A percentile compares a stretch with the other conserved stretches of the same genome.
Conservation (phyloP, 2,329 filamentous ascomycete genomes). For the Parafenestella ontariensis region DNA sequence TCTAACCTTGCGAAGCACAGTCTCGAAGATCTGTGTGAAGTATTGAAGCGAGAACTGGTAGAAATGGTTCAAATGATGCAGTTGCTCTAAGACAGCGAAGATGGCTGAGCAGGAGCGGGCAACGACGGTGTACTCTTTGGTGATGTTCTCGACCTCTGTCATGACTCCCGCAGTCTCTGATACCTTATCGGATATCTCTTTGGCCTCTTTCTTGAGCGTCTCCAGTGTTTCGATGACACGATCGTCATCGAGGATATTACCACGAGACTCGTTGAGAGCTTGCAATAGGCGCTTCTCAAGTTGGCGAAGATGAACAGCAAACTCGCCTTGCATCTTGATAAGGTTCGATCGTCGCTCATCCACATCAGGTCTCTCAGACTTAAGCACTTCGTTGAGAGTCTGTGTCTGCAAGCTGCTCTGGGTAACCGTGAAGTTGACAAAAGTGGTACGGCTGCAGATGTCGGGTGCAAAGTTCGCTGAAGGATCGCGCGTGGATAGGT, state of each 20-base stretch:
- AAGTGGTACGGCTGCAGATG: conserved; percentile 96
- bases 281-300: conserved; percentile 93
- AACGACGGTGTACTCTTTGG: conserved; percentile 90
- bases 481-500: conserved; percentile 92
- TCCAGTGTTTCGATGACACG: conserved; percentile 98
- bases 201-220: conserved; percentile 96
- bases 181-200: conserved; percentile 95
- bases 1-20: conserved; percentile 82
- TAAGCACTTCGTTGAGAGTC: conserved; percentile 95
- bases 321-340: conserved; percentile 98
- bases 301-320: conserved; percentile 96
- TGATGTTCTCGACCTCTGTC: conserved; percentile 96
- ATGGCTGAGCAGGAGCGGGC: conserved; percentile 95
- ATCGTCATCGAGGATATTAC: conserved; percentile 98
- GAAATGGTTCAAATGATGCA: conserved; percentile 98
- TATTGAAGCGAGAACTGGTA: conserved; percentile 99
- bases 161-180: conserved; percentile 96
- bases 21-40: conserved; percentile 96
- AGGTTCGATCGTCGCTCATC: conserved; percentile 96
- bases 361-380: conserved; percentile 95
- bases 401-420: conserved; percentile 99
- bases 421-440: conserved; percentile 99
- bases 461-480: conserved; percentile 95
- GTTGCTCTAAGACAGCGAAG: conserved; percentile 93
- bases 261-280: conserved; percentile 94